A percentile compares a stretch with the other conserved stretches of the same genome.
Conservation (phyloP, 2,329 filamentous ascomycete genomes). For the Alternaria metachromatica region DNA sequence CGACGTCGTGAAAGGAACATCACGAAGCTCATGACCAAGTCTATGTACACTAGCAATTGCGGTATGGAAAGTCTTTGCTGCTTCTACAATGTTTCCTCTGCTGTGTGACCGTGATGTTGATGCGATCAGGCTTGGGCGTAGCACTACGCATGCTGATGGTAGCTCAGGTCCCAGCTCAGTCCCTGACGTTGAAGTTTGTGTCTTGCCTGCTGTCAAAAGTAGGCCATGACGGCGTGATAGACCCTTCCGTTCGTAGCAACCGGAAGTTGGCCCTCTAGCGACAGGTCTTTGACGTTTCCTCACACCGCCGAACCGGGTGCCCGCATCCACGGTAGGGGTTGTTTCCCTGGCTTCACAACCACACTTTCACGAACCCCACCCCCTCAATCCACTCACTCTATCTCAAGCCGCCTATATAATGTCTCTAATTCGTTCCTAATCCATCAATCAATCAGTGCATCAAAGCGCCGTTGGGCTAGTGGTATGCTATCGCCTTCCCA, state of each 20-base stretch:
- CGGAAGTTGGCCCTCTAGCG: neutral
- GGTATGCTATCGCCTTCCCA: slow-evolving; percentile 52
- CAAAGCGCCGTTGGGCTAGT: slow-evolving; percentile 45
- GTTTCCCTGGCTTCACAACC: slow-evolving; percentile 2
- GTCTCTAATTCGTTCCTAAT: neutral
- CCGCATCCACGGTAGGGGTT: slow-evolving; percentile 11
- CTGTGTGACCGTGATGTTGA: neutral
- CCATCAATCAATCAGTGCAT: slow-evolving; percentile 2
- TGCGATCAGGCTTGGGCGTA: slow-evolving; percentile 20
- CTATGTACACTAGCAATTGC: slow-evolving; percentile 48
- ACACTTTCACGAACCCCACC: neutral
- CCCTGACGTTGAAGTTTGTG: neutral
- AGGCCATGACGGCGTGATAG: neutral
- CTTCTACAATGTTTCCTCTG: neutral
- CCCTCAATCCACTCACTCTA: neutral
- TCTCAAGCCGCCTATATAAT: neutral
- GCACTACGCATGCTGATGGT: slow-evolving; percentile 31
- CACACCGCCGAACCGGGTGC: slow-evolving; percentile 14
- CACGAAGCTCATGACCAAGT: slow-evolving; percentile 46
- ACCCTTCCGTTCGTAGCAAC: neutral
- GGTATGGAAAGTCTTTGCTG: slow-evolving; percentile 41
- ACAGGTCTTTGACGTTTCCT: neutral
- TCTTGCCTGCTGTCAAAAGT: neutral
- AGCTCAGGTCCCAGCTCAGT: slow-evolving; percentile 23
- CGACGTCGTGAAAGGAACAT: slow-evolving; percentile 35